A percentile compares a stretch with the other conserved stretches of the same genome.
These are phyloP conservation scores for Colletotrichum agaves DNA, from an alignment of 2,329 filamentous ascomycete species.

Conservation along the genomic window DNA sequence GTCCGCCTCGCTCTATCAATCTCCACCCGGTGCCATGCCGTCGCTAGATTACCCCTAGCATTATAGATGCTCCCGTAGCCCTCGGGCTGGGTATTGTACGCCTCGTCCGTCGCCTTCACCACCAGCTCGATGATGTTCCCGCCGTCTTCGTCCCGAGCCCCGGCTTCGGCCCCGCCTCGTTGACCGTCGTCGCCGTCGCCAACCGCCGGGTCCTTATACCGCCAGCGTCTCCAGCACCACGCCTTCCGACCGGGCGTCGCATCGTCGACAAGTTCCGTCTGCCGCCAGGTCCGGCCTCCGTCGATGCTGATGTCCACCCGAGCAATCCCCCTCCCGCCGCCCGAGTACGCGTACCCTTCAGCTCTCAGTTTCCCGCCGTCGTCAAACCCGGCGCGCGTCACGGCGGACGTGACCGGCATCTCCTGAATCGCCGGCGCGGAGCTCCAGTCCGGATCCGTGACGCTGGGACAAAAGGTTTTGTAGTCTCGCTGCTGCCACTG, in stretches of 20 bases:
- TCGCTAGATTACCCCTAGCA: slow-evolving; percentile 57
- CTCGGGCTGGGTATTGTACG: slow-evolving; percentile 61
- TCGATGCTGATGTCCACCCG: slow-evolving; percentile 62
- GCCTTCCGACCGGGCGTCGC: slow-evolving; percentile 48
- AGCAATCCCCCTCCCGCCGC: slow-evolving; percentile 55
- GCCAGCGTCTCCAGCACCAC: slow-evolving; percentile 62
- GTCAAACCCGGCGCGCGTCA: no score
- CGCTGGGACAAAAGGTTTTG: no score
- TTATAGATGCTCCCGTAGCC: slow-evolving; percentile 56
- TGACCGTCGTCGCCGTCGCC: slow-evolving; percentile 38
- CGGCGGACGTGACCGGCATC: no score
- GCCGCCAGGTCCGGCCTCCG: slow-evolving; percentile 59
- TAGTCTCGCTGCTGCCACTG: no score
- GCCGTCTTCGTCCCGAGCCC: slow-evolving; percentile 29
- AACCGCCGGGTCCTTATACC: slow-evolving; percentile 44
- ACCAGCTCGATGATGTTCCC: slow-evolving; percentile 48
- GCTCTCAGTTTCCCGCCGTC: no score
- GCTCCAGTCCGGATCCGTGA: no score
- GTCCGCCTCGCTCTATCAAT: background rate
- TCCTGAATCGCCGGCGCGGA: no score
- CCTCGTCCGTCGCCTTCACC: slow-evolving; percentile 60
- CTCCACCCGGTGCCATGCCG: slow-evolving; percentile 57
- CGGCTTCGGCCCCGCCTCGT: no score
- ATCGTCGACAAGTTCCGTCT: slow-evolving; percentile 53
- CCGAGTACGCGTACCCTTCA: no score